Evolutionary conservation across 805 yeast genomes (phyloP), one percentile per base, ranked within the genome.

Genomic region (Grigorovia humatica): DNA sequence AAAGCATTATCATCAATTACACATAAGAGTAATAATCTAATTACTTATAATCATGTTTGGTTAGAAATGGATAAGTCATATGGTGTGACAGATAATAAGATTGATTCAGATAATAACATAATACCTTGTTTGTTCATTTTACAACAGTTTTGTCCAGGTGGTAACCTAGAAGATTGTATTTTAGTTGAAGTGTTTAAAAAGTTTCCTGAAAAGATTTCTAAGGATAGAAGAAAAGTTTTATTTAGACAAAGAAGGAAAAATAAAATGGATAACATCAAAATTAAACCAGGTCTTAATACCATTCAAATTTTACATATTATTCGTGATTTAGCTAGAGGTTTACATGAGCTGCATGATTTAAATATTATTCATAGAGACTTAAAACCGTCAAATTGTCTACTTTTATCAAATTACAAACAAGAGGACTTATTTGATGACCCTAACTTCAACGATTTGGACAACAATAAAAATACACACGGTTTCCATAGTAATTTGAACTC

Each of bases 21-120:
- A 49, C 76, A 63, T 75, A 75, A 67, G 42, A 71, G 72, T 56
- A 71, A 77, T 46, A 85, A 88, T 64, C 74, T 89, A 57, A 87
- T 89, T 29, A 78, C 85, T 19, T 89, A 89, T 63, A 88, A 89
- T 61, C 96, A 89, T 67, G 96, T 88, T 27, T 89, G 96, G 96
- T 66, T 89, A 35, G 96, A 89, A 61, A 73, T 83, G 60, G 65
- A 74, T 59, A 70, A 83, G 51, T 74, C 84, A 43, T 71, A 73
- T 48, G 69, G 68, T 6, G 50, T 64, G 5, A 56, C 59, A 12
- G 59, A 61, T 4, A 48, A 55, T 20, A 58, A 17, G 17, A 17
- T 19, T 15, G 48, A 46, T n/a, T 6, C n/a, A 2, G 51, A 52
- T 1, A 47, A 48, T 13, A 56, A 54, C 38, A 62, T 64, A 30